Percentiles rank a stretch among this genome's conserved stretches.
These are phyloP conservation scores for Blastobotrys terrestris DNA, from an alignment of 805 yeast species.

Conservation along the genomic window DNA sequence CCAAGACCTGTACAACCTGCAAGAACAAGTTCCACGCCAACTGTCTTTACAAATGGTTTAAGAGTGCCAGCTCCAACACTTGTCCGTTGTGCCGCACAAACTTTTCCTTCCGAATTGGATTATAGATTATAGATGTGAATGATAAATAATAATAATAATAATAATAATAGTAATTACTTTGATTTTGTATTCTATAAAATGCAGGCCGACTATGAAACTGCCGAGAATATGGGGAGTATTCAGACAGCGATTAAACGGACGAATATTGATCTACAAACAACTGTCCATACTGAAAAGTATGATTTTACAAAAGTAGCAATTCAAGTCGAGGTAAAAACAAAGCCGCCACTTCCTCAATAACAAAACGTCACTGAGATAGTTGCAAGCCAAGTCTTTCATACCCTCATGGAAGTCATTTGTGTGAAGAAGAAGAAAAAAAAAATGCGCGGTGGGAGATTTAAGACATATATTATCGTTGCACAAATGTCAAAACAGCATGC, in stretches of 20 bases:
- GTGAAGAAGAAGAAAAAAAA: not conserved
- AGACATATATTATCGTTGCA: not conserved
- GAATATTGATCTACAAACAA: not conserved
- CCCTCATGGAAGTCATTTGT: not conserved
- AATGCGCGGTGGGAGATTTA: not conserved
- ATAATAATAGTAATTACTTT: not conserved
- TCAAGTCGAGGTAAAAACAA: not conserved
- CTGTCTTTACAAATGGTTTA: conserved; percentile 95
- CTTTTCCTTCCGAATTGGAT: conserved; percentile 31
- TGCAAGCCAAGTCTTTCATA: not conserved
- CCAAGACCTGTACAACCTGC: conserved; percentile 84
- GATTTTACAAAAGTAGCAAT: not conserved
- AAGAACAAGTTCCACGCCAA: conserved; percentile 92
- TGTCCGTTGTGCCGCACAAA: conserved; percentile 89
- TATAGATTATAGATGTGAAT: conserved; percentile 4
- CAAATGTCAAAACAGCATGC: not conserved
- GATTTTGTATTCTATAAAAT: not conserved
- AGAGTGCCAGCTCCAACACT: conserved; percentile 83
- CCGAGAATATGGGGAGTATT: not conserved
- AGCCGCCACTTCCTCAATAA: not conserved
- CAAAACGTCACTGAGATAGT: not conserved
- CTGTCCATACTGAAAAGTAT: not conserved
- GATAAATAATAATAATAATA: not conserved
- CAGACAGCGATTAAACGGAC: not conserved
- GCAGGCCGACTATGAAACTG: not conserved